These are phyloP conservation scores for Ottelia alismoides DNA, from an alignment of 106 monocot species.

Conservation along the genomic window DNA sequence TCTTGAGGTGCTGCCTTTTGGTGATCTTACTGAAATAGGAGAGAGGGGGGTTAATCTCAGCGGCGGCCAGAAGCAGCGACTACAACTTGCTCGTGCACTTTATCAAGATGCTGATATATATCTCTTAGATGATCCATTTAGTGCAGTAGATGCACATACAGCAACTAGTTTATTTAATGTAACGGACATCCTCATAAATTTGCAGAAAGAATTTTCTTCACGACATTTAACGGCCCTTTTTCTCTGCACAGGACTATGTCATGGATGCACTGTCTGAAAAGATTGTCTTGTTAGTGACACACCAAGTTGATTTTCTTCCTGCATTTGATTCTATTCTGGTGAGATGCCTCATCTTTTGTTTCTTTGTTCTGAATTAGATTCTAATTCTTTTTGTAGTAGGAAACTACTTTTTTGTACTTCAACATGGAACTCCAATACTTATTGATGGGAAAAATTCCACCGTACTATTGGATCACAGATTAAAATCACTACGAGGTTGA, in stretches of 20 bases:
- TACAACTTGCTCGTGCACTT: slow-evolving; percentile 91
- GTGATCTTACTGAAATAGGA: slow-evolving; percentile 92
- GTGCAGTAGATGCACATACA: slow-evolving; percentile 98
- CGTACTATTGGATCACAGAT: no score
- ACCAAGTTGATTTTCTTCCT: slow-evolving; percentile 98
- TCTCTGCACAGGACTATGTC: slow-evolving; percentile 58
- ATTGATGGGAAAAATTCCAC: no score
- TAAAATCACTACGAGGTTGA: no score
- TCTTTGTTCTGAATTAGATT: no score
- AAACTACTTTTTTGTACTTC: no score
- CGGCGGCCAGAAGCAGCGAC: slow-evolving; percentile 96
- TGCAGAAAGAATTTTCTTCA: neutral
- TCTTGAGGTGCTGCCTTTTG: slow-evolving; percentile 66
- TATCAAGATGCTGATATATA: slow-evolving; percentile 94
- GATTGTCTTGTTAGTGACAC: slow-evolving; percentile 84
- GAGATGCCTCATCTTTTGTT: slow-evolving; percentile 5
- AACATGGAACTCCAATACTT: no score
- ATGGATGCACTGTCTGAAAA: slow-evolving; percentile 68
- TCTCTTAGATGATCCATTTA: slow-evolving; percentile 96
- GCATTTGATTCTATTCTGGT: slow-evolving; percentile 68
- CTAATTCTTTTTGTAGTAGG: no score
- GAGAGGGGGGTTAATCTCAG: slow-evolving; percentile 96
- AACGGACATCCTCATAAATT: neutral
- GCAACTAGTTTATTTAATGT: slow-evolving; percentile 88
- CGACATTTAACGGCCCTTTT: neutral